Base-by-base conservation (phyloP, 495 filamentous ascomycete genomes). In the Daldinia bambusicola region DNA sequence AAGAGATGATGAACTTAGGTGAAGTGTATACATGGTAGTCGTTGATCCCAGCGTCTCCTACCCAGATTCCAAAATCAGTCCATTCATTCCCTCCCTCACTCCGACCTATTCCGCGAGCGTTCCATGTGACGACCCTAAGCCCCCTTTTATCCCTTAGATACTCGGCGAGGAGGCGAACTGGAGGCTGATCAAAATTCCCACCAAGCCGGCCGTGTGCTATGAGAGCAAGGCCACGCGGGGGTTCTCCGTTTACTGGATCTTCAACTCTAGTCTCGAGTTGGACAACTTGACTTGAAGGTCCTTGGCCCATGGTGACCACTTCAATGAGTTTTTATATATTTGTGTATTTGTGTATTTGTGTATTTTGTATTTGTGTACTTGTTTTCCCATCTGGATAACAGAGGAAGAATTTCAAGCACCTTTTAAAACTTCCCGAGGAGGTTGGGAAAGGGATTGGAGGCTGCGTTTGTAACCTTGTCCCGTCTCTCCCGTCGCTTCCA, bases 111-210 rank as follows among this genome's bases (percentile, higher is more conserved):
- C 90, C 68, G 85, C 86, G 74, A 85, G 90, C 74, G 84, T 93
- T 81, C 92, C 92, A 90, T 85, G 90, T 68, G 86, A 93, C 80
- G 85, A 93, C 81, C 87, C 90, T 55, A 84, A 90, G 77, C 22
- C 52, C 38, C 16, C 64, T 60, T 41, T 53, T 41, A 34, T 72
- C 64, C 43, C 68, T 63, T 6, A 75, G 22, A 37, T 75, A 75
- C 36, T 72, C 69, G 14, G 72, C 72, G 5, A 75, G 72, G 14
- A 64, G 59, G 20, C 72, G 72, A 9, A 75, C 56, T 22, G 72
- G 68, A 0, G 72, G 72, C 36, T 72, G 64, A 34, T 75, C 69
- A 22, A 68, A 71, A 13, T 7, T 69, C 16, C 72, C 72, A 2
- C 72, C 72, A 18, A 69, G 41, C 20, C 69, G 60, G 18, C 72